Conservation (phyloP, 192 early-diverging fungal species). For the Umbelopsis ramanniana region DNA sequence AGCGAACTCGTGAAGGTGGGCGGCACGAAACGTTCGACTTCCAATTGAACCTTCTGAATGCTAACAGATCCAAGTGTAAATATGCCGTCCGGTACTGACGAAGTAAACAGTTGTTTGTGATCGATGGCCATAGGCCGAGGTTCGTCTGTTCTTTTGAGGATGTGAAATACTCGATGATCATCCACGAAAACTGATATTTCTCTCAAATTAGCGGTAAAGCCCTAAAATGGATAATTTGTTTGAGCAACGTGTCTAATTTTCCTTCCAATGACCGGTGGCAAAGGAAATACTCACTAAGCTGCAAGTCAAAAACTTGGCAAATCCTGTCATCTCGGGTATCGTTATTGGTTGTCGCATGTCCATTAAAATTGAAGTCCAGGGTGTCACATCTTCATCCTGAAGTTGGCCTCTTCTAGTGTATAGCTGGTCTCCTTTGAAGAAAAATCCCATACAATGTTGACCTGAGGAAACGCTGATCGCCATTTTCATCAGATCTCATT, state of each 20-base stretch:
- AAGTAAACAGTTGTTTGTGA: slow-evolving; percentile 46
- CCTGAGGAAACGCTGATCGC: slow-evolving; percentile 67
- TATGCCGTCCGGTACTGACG: slow-evolving; percentile 67
- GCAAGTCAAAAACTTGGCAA: slow-evolving; percentile 68
- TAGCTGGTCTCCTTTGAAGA: slow-evolving; percentile 87
- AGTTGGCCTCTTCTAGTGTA: slow-evolving; percentile 73
- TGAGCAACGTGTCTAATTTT: neutral
- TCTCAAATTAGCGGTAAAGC: slow-evolving; percentile 78
- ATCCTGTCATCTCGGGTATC: slow-evolving; percentile 66
- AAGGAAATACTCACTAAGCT: slow-evolving; percentile 43
- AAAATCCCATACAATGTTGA: slow-evolving; percentile 83
- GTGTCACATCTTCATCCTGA: slow-evolving; percentile 45
- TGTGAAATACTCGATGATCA: slow-evolving; percentile 54
- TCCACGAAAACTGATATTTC: slow-evolving; percentile 70
- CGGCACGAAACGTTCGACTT: slow-evolving; percentile 46
- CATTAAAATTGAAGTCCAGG: slow-evolving; percentile 79
- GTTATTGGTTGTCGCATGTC: slow-evolving; percentile 76
- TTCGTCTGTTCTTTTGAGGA: slow-evolving; percentile 69
- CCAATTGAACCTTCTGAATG: slow-evolving; percentile 60
- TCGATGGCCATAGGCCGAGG: slow-evolving; percentile 64
- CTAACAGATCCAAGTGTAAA: slow-evolving; percentile 68
- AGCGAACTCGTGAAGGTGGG: slow-evolving; percentile 14
- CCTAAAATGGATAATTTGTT: slow-evolving; percentile 38
- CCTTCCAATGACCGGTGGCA: neutral
- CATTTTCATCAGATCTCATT: neutral